Percentiles rank a stretch among this genome's conserved stretches.
phyloP scores from a whole-genome alignment of 148 eudicot species.

The Chenopodium suecicum region DNA sequence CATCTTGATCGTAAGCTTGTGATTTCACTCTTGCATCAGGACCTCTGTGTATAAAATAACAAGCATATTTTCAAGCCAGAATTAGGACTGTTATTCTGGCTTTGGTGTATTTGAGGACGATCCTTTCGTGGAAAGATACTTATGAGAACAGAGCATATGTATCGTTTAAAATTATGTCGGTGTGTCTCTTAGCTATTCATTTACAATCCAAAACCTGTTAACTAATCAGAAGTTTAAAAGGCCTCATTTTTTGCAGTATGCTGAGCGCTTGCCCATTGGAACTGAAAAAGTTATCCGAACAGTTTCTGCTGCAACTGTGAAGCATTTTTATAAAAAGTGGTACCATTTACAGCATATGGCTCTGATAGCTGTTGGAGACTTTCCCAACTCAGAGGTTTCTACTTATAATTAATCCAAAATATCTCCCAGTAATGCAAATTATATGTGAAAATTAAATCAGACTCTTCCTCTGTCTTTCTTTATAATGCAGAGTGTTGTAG shows the following conservation, averaged over 20 bases:
- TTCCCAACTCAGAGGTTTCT: slow-evolving; percentile 68
- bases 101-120: background rate
- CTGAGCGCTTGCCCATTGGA: slow-evolving; percentile 90
- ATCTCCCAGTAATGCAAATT: slow-evolving; percentile 8
- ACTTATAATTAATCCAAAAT: slow-evolving; percentile 3
- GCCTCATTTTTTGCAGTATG: slow-evolving; percentile 54
- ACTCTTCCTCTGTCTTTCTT: slow-evolving; percentile 1
- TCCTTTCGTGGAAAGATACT: background rate
- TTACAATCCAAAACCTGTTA: background rate
- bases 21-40: background rate
- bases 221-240: background rate
- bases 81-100: background rate
- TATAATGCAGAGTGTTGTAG: slow-evolving; percentile 57
- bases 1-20: too few relatives aligned
- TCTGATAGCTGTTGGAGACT: slow-evolving; percentile 88
- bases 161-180: background rate
- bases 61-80: background rate
- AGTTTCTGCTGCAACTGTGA: slow-evolving; percentile 66
- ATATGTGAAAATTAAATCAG: slow-evolving; percentile 6
- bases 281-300: slow-evolving; percentile 73
- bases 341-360: slow-evolving; percentile 82
- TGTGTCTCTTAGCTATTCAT: slow-evolving; percentile 1
- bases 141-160: background rate
- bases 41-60: background rate
- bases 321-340: slow-evolving; percentile 74